Evolutionary conservation across 331 rosid genomes (phyloP), one percentile per base, ranked within the genome.

Genomic region (Dryas integrifolia): DNA sequence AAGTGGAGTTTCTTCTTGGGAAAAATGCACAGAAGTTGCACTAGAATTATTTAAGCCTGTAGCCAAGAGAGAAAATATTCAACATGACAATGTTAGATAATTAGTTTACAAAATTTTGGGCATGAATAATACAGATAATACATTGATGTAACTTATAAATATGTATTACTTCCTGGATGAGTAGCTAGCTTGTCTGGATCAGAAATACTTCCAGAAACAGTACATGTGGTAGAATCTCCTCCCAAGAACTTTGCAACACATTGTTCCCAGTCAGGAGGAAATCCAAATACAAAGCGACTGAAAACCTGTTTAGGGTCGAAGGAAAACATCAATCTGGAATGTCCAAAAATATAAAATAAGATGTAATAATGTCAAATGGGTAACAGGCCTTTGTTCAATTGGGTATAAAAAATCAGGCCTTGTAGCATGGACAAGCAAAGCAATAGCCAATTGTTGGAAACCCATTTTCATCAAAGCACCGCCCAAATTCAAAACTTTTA

Each of bases 241-340:
- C 72, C 69, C 51, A 67, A 70, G 72, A 70, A 73, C 47, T 77
- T 79, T 40, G 53, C 78, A 48, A 84, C 89, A 82, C 41, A 75
- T 46, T 47, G 53, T 73, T 83, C 89, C 97, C 98, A 93, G 77
- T 84, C 7, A 9, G 72, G 21, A 79, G 92, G 93, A 79, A 93
- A 93, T 70, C 98, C 97, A 71, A 85, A 81, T 2, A 76, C 8
- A 73, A 93, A 93, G 57, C n/a, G 45, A 30, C 71, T 72, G 70
- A 77, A 78, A 74, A 89, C 82, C 97, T 93, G 78, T 40, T 35
- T 0, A 60, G 35, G 53, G 14, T 18, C 13, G 5, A 69, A 16
- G 8, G 0, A 14, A 69, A 38, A 60, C 21, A 50, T 43, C 46
- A 50, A 12, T 67, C 53, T 30, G 16, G 40, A 7, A 63, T 35